Conservation (phyloP, 306 rosid species). For the Lathyrus sativus region DNA sequence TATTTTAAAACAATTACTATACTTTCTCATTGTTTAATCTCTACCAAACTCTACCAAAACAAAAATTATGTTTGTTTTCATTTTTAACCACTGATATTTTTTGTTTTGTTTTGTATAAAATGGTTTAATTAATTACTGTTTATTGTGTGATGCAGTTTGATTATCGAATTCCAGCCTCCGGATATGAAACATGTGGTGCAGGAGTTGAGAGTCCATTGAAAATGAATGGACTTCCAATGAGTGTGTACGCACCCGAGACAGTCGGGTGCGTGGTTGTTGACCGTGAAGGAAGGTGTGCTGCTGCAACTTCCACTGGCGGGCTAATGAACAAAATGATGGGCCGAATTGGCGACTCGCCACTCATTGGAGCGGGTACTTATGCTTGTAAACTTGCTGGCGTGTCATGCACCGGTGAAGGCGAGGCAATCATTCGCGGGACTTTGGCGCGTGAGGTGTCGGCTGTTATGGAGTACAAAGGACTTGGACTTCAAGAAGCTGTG, state of each 20-base stretch:
- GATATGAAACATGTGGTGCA: constrained; percentile 61
- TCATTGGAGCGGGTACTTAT: constrained; percentile 84
- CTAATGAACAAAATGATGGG: constrained; percentile 90
- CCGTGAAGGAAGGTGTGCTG: constrained; percentile 70
- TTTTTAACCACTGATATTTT: too few species aligned
- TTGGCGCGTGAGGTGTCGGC: constrained; percentile 98
- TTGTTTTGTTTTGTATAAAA: too few species aligned
- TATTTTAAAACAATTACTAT: too few species aligned
- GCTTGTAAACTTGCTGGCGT: constrained; percentile 78
- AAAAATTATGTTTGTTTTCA: neutral
- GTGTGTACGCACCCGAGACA: constrained; percentile 91
- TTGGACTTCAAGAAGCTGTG: constrained; percentile 80
- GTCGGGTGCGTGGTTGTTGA: constrained; percentile 98
- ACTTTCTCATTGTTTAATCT: neutral
- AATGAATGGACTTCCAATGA: constrained; percentile 89
- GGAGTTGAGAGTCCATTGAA: constrained; percentile 63
- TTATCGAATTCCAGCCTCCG: constrained; percentile 61
- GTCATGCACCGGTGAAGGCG: constrained; percentile 92
- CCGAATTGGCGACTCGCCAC: constrained; percentile 88
- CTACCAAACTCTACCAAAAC: neutral
- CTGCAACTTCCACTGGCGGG: constrained; percentile 87
- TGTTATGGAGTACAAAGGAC: constrained; percentile 90
- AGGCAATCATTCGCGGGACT: constrained; percentile 90
- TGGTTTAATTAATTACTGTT: neutral
- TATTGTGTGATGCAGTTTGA: constrained; percentile 57